These are phyloP conservation scores for Lippia alba DNA, from an alignment of 305 asterid species.

Conservation along the genomic window DNA sequence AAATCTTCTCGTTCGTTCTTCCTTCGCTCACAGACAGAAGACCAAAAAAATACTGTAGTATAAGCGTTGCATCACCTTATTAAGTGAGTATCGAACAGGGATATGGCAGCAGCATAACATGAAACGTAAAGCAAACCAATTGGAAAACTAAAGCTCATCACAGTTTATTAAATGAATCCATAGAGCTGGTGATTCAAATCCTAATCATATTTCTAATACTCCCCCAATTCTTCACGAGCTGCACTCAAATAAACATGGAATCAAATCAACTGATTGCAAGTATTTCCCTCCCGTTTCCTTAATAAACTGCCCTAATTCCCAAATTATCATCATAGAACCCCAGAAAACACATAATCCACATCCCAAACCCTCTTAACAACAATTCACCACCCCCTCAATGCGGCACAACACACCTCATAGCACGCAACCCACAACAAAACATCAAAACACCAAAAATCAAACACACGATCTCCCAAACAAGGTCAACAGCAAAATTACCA, in stretches of 20 bases:
- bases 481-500: slow-evolving; percentile 39
- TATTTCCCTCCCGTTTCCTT: not conserved
- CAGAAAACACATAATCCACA: not conserved
- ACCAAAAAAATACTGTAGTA: not conserved
- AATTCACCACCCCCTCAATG: slow-evolving; percentile 3
- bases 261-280: not conserved
- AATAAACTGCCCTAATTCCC: not conserved
- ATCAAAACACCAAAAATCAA: not conserved
- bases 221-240: not conserved
- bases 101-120: not conserved
- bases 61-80: not conserved
- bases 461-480: not conserved
- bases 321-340: not conserved
- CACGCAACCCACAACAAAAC: slow-evolving; percentile 29
- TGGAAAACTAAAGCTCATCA: not conserved
- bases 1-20: not conserved
- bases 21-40: not conserved
- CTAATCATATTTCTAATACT: not conserved
- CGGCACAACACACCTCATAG: slow-evolving; percentile 9
- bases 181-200: not conserved
- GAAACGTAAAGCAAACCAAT: not conserved
- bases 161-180: not conserved
- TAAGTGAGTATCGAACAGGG: not conserved
- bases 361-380: not conserved
- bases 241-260: not conserved